These are phyloP conservation scores for Exophiala viscosa DNA, from an alignment of 2,329 filamentous ascomycete species.

Conservation along the genomic window DNA sequence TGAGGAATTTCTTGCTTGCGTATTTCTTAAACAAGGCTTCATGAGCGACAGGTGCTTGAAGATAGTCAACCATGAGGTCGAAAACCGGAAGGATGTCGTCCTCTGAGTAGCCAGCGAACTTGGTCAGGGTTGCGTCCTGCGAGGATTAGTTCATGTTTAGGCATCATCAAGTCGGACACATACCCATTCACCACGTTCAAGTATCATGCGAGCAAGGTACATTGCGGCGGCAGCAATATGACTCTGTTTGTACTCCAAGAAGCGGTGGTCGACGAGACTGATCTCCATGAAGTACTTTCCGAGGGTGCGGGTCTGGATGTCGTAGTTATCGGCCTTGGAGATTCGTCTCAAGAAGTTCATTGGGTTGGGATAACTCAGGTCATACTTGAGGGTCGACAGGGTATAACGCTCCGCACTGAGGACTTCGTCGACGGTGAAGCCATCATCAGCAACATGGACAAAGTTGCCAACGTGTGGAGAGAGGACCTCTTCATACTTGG, in stretches of 20 bases:
- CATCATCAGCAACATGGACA: slow-evolving; percentile 92
- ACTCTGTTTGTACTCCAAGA: slow-evolving; percentile 84
- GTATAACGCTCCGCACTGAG: slow-evolving; percentile 95
- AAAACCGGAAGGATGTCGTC: slow-evolving; percentile 91
- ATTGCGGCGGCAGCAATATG: slow-evolving; percentile 89
- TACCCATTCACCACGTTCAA: slow-evolving; percentile 90
- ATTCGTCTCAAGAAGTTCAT: slow-evolving; percentile 99
- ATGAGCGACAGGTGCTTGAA: slow-evolving; percentile 82
- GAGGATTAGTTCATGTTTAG: slow-evolving; percentile 22
- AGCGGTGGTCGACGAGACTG: slow-evolving; percentile 88
- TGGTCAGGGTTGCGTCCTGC: slow-evolving; percentile 76
- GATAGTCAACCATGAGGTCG: slow-evolving; percentile 92
- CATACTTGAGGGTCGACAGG: slow-evolving; percentile 85
- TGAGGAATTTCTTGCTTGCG: slow-evolving; percentile 98
- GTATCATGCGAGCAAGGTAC: slow-evolving; percentile 86
- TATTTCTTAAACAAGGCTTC: slow-evolving; percentile 99
- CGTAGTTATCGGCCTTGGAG: slow-evolving; percentile 98
- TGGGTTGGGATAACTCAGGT: slow-evolving; percentile 96
- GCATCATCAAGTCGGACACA: slow-evolving; percentile 34
- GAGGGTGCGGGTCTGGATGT: slow-evolving; percentile 93
- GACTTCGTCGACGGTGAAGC: slow-evolving; percentile 92
- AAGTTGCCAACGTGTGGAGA: slow-evolving; percentile 97
- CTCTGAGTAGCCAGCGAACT: slow-evolving; percentile 91
- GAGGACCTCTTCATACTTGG: slow-evolving; percentile 97
- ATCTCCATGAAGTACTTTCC: slow-evolving; percentile 99